Evolutionary conservation across 2,329 filamentous ascomycete genomes (phyloP), one percentile per base, ranked within the genome.

Genomic region (Penicillium sp.): DNA sequence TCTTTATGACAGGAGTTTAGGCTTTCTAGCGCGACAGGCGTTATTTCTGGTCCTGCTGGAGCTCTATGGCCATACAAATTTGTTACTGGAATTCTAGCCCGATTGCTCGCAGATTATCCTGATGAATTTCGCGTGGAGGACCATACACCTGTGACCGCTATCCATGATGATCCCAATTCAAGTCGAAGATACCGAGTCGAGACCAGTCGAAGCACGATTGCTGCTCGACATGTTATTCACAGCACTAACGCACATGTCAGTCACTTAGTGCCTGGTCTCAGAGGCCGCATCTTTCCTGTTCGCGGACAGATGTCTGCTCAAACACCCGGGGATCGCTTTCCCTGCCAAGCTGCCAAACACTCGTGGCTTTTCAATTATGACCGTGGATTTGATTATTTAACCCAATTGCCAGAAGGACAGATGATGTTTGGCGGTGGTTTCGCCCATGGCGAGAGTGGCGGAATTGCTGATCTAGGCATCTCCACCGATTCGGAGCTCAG

Each of bases 241-340:
- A 67, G 65, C 42, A 71, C 67, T 2, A 71, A 72, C 35, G 67
- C 52, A 1, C 61, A 66, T 37, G 55, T 59, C 2, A 63, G 61
- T 0, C 66, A 71, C 42, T 56, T 72, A 3, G 48, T 71, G 1
- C 68, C 69, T 0, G 39, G 39, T 0, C 48, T 72, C 1, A 52
- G 60, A 2, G 67, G 67, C 0, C 50, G 47, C 2, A 31, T 70
- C 6, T 64, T 57, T 30, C 66, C 67, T 0, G 53, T 64, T 12
- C 61, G 66, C 22, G 66, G 64, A 0, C 62, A 63, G 3, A 71
- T 72, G 68, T 65, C 66, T 2, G 62, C 64, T 3, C 68, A 70
- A 42, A 51, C 56, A 16, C 54, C 62, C 0, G 45, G 45, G 1
- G 16, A 38, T 6, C 26, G 35, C 3, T 43, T 59, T 6, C 31